These are phyloP conservation scores for Ocimum tenuiflorum DNA, from an alignment of 257 asterid species.

Conservation along the genomic window DNA sequence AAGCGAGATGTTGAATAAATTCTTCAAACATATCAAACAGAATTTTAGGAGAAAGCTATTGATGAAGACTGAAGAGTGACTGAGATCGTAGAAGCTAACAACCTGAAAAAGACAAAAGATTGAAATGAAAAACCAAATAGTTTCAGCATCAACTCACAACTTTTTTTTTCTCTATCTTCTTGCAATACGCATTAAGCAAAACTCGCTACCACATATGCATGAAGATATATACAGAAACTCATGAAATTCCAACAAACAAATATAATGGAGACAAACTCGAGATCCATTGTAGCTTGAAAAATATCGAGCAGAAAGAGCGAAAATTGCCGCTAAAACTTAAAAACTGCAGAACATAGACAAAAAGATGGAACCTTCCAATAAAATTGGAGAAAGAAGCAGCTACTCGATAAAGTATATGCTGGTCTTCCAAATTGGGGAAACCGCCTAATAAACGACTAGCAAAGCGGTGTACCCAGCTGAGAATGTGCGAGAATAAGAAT, in stretches of 20 bases:
- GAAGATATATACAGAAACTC: too few relatives aligned
- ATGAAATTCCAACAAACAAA: background rate
- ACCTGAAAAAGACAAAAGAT: background rate
- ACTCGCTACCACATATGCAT: background rate
- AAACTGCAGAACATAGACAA: too few relatives aligned
- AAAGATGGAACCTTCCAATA: background rate
- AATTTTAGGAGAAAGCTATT: background rate
- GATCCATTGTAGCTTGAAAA: conserved; percentile 4
- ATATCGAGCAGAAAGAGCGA: background rate
- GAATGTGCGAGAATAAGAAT: background rate
- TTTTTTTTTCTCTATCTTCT: background rate
- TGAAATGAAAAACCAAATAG: background rate
- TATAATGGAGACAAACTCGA: background rate
- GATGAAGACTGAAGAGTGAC: background rate
- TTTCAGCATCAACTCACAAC: background rate
- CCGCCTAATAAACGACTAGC: conserved; percentile 18
- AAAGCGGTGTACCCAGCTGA: conserved; percentile 26
- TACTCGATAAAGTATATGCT: background rate
- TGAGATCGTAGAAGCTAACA: background rate
- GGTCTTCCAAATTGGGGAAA: conserved; percentile 13
- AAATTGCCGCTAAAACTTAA: background rate
- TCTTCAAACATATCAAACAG: too few relatives aligned
- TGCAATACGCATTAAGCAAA: background rate
- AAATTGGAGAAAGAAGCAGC: conserved; percentile 20
- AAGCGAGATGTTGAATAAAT: background rate